Percentiles rank a stretch among this genome's conserved stretches.
These are phyloP conservation scores for Suillus hirtellus DNA, from an alignment of 768 basidiomycete genomes.

Conservation along the genomic window DNA sequence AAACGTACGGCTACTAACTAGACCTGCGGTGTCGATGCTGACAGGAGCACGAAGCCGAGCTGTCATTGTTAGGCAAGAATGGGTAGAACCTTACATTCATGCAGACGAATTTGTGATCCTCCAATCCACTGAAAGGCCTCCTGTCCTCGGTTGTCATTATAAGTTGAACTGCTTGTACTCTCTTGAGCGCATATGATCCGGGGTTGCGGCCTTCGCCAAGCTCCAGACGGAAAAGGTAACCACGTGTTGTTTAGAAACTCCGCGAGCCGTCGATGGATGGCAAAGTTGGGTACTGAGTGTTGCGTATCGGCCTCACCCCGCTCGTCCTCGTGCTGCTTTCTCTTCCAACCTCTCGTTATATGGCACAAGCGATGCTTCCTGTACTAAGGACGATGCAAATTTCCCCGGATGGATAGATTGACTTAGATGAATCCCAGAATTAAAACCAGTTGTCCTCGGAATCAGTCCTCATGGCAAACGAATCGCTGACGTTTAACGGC, in stretches of 20 bases:
- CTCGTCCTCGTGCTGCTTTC: background rate
- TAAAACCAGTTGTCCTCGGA: background rate
- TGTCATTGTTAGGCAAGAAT: background rate
- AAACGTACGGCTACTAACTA: constrained; percentile 1
- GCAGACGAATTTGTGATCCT: background rate
- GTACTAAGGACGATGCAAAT: constrained; percentile 1
- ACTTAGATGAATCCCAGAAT: background rate
- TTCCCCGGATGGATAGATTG: constrained; percentile 4
- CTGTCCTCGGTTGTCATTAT: background rate
- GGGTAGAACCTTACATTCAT: background rate
- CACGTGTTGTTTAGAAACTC: constrained; percentile 5
- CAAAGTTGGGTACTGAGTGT: constrained; percentile 1
- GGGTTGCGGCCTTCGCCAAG: background rate
- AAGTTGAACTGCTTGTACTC: constrained; percentile 1
- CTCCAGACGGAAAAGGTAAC: background rate
- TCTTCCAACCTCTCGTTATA: constrained; percentile 5
- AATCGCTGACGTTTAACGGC: background rate
- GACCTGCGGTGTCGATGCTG: background rate
- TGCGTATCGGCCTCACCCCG: constrained; percentile 1
- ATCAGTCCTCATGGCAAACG: constrained; percentile 1
- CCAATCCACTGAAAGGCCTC: background rate
- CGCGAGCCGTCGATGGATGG: background rate
- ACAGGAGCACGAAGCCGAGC: background rate
- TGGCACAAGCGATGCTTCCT: constrained; percentile 4
- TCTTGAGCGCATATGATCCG: background rate